phyloP scores from a whole-genome alignment of 2,329 filamentous ascomycete genomes.

The Aspergillus caelatus region DNA sequence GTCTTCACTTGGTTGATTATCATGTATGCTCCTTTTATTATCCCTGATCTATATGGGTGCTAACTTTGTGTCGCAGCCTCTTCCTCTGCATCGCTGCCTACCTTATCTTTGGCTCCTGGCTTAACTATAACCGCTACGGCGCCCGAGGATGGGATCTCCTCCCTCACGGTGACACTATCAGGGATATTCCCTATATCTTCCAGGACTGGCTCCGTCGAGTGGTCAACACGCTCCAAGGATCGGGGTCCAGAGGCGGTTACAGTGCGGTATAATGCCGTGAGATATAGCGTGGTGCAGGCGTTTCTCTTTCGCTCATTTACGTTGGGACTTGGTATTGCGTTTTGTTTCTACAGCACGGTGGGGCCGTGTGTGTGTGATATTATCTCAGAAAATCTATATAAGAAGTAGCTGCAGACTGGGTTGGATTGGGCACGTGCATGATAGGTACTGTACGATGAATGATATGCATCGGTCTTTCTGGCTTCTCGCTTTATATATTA shows the following conservation, averaged over 20 bases:
- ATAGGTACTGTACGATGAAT: conserved; percentile 3
- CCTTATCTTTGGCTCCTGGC: conserved; percentile 96
- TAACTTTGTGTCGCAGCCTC: conserved; percentile 55
- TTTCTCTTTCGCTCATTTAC: background rate
- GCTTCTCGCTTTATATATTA: background rate
- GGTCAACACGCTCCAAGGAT: conserved; percentile 80
- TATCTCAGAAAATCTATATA: background rate
- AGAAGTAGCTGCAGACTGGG: background rate
- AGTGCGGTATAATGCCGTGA: conserved; percentile 72
- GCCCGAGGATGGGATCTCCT: conserved; percentile 93
- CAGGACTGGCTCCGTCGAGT: conserved; percentile 85
- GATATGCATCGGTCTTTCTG: background rate
- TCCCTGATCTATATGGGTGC: background rate
- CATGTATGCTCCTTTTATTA: conserved; percentile 64
- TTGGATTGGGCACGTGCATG: background rate
- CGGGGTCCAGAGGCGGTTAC: conserved; percentile 85
- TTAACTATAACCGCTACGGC: conserved; percentile 97
- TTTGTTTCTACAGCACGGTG: background rate
- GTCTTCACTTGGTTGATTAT: conserved; percentile 98
- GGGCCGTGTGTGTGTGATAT: background rate
- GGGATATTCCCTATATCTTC: conserved; percentile 87
- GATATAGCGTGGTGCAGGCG: background rate
- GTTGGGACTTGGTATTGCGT: background rate
- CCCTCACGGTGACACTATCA: conserved; percentile 87
- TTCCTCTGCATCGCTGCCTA: conserved; percentile 87